These are phyloP conservation scores for Cadophora sp. DNA, from an alignment of 2,329 filamentous ascomycete species.

Conservation along the genomic window DNA sequence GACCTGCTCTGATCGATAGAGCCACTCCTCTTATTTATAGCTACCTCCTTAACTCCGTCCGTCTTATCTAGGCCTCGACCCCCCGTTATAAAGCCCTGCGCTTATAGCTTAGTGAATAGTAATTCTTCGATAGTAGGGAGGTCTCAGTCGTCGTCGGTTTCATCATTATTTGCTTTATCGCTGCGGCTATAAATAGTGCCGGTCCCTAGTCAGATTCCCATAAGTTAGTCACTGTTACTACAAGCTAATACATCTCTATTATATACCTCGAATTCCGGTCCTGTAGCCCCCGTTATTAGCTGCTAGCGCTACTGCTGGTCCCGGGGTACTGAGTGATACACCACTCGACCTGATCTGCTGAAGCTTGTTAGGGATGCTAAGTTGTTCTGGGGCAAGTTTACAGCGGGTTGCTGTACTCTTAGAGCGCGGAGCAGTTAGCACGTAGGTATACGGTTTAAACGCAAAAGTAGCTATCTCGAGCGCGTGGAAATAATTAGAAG, in stretches of 20 bases:
- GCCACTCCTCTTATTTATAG: neutral
- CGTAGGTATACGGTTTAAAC: conserved; percentile 32
- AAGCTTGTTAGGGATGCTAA: conserved; percentile 31
- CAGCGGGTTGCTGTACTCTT: conserved; percentile 27
- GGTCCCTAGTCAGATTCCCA: conserved; percentile 21
- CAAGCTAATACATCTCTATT: conserved; percentile 27
- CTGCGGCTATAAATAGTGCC: conserved; percentile 17
- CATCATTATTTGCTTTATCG: conserved; percentile 24
- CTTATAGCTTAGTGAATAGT: conserved; percentile 26
- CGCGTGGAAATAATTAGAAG: conserved; percentile 21
- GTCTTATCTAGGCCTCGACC: conserved; percentile 20
- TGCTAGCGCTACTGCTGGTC: neutral
- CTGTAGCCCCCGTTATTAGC: conserved; percentile 14
- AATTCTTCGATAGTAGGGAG: conserved; percentile 31
- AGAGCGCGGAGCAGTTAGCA: conserved; percentile 32
- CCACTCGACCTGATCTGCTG: conserved; percentile 24
- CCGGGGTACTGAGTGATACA: conserved; percentile 25
- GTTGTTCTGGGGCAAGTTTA: conserved; percentile 26
- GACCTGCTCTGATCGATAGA: conserved; percentile 23
- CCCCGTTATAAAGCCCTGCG: conserved; percentile 26
- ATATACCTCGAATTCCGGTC: conserved; percentile 30
- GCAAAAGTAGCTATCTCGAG: conserved; percentile 34
- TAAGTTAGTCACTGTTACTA: conserved; percentile 27
- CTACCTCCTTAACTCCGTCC: conserved; percentile 21
- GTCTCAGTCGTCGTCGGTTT: conserved; percentile 24